A percentile compares a stretch with the other conserved stretches of the same genome.
Evolutionary conservation across 2,329 filamentous ascomycete species (phyloP).

Genomic region (Aspergillus sp.): DNA sequence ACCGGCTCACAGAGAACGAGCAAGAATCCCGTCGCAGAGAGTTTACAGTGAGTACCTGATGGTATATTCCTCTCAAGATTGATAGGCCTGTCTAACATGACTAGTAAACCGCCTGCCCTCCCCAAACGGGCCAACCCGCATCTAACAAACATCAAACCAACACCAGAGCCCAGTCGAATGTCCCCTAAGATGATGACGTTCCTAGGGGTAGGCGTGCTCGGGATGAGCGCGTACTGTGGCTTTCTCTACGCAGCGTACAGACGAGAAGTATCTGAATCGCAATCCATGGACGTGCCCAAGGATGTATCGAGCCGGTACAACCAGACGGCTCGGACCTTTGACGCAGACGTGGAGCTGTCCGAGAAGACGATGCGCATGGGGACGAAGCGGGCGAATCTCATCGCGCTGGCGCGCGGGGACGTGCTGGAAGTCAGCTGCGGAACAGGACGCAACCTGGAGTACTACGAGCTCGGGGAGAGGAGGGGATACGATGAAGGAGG

Average conservation of each 20-base stretch:
- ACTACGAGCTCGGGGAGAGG: constrained; percentile 39
- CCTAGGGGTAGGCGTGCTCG: constrained; percentile 34
- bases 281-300: constrained; percentile 27
- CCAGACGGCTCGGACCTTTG: constrained; percentile 37
- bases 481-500: constrained; percentile 27
- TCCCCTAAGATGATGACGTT: constrained; percentile 32
- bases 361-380: constrained; percentile 41
- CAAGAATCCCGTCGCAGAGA: constrained; percentile 8
- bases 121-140: constrained; percentile 20
- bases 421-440: constrained; percentile 48
- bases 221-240: constrained; percentile 39
- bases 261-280: constrained; percentile 27
- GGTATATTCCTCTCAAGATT: no score
- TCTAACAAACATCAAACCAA: constrained; percentile 16
- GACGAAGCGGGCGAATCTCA: constrained; percentile 36
- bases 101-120: constrained; percentile 10
- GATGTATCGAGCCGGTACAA: constrained; percentile 47
- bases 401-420: constrained; percentile 39
- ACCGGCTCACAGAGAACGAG: constrained; percentile 14
- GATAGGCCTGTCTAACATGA: constrained; percentile 1
- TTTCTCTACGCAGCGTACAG: constrained; percentile 41
- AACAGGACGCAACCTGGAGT: constrained; percentile 45
- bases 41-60: constrained; percentile 4
- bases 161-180: constrained; percentile 12
- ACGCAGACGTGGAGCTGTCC: constrained; percentile 41